Base-by-base conservation (phyloP, 495 filamentous ascomycete genomes). In the Durotheca rogersii region DNA sequence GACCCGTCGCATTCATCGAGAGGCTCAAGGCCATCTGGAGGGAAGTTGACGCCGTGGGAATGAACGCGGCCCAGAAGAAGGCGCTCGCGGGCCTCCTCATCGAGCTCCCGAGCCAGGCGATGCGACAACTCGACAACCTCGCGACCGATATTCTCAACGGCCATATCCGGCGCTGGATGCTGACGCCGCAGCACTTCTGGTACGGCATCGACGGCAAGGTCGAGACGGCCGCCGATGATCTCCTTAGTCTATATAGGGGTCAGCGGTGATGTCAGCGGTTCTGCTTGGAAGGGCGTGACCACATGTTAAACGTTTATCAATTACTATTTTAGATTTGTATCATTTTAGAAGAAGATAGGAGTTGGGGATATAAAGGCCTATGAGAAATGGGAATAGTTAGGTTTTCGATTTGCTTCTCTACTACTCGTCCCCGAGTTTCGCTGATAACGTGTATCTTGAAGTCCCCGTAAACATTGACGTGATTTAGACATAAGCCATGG, bases 141-240 rank as follows among this genome's bases (percentile, higher is more conserved):
- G 55, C 27, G 9, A 52, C 29, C 20, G 59, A 62, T 30, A 48
- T 59, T 15, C 4, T 45, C 2, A 14, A 34, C 2, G 58, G 58
- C 12, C 47, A 58, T 48, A 11, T 61, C 9, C 40, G 48, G 31
- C 48, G 58, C 4, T 61, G 58, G 58, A 49, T 61, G 48, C 32
- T 61, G n/a, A 61, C 53, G 10, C 58, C 58, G 29, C 12, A 61
- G 31, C 58, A 61, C n/a, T 61, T 61, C 19, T 58, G 53, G 53
- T 61, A 61, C 10, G 58, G 58, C 3, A 53, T 58, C 3, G 58
- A 56, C 16, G 52, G 52, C 17, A 59, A 21, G 9, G 50, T 53
- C 7, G 29, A 41, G 21, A 53, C 36, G 4, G 56, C 56, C 4
- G 49, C 37, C 11, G 41, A 53, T 12, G 56, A 59, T 10, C 45